Base-by-base conservation (phyloP, 805 yeast genomes). In the Sugiyamaella chiloensis region DNA sequence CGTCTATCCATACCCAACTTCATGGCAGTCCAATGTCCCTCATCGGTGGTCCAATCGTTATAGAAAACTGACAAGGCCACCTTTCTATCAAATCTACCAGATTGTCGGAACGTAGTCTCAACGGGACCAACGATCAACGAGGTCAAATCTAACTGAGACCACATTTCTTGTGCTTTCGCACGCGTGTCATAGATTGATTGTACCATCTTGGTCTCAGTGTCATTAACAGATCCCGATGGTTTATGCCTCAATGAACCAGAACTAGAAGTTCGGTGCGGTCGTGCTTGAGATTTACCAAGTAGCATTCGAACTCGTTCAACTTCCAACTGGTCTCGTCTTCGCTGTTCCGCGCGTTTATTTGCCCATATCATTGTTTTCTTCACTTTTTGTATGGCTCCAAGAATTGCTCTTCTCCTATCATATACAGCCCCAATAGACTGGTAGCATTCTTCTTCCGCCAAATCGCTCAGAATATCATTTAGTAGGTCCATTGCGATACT, bases 401-500 rank as follows among this genome's bases (percentile, higher is more conserved):
- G 54, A 50, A 70, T 72, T 21, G 78, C 42, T 2, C 55, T 56
- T 6, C 46, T 56, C 0, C 65, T 54, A 37, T 74, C 60, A 36
- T 70, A 60, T 1, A 51, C 26, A n/a, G 68, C 73, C 0, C 93
- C 85, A 8, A 30, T 21, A 6, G 48, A 19, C 11, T 42, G 11
- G 11, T 14, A 27, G 12, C 40, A 39, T 66, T 63, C 2, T 68
- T 60, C 24, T 74, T 74, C 35, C 74, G 57, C 0, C 69, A 63
- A 2, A 66, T 61, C 31, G 74, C 62, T 56, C 72, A 79, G 19
- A 0, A 78, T 59, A 31, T 75, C 69, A 53, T 85, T 58, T 52
- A 69, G 83, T 1, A 86, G 60, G 34, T 80, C 85, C 1, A 62
- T 57, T 1, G 81, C 59, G n/a, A 83, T 64, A 0, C 63, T 49